Evolutionary conservation across 2,329 filamentous ascomycete species (phyloP).

Genomic region (Cadophora sp.): DNA sequence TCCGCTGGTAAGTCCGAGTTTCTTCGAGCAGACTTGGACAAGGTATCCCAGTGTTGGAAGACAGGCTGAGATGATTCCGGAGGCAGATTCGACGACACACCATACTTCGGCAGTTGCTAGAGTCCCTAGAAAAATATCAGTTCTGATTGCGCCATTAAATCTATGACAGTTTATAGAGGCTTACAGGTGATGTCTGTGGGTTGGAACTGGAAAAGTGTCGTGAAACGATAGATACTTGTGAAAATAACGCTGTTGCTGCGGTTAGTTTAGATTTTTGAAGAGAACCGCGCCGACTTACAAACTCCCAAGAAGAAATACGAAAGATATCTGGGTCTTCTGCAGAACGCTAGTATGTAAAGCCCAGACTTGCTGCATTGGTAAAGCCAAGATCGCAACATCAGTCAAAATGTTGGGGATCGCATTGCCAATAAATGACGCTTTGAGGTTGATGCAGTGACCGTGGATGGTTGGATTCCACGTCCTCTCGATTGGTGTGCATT

Average conservation of each 20-base stretch:
- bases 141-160: too few species aligned
- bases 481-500: slow-evolving; percentile 49
- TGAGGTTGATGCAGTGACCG: slow-evolving; percentile 50
- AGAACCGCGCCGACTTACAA: slow-evolving; percentile 47
- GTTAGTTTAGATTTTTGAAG: too few species aligned
- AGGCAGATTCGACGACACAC: slow-evolving; percentile 22
- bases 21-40: not conserved
- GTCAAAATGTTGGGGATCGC: slow-evolving; percentile 51
- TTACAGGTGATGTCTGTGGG: slow-evolving; percentile 24
- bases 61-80: slow-evolving; percentile 17
- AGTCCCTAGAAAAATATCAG: slow-evolving; percentile 13
- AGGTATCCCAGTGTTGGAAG: slow-evolving; percentile 5
- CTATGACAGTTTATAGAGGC: not conserved
- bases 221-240: slow-evolving; percentile 25
- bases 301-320: slow-evolving; percentile 45
- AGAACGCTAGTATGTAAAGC: slow-evolving; percentile 39
- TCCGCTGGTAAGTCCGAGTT: not conserved
- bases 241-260: slow-evolving; percentile 12
- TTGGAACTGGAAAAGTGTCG: slow-evolving; percentile 21
- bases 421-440: slow-evolving; percentile 51
- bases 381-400: slow-evolving; percentile 46
- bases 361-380: slow-evolving; percentile 45
- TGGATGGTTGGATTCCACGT: slow-evolving; percentile 45
- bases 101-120: slow-evolving; percentile 21
- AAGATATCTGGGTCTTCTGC: slow-evolving; percentile 30